A percentile compares a stretch with the other conserved stretches of the same genome.
These are phyloP conservation scores for Lycium barbarum DNA, from an alignment of 257 asterid genomes.

Conservation along the genomic window DNA sequence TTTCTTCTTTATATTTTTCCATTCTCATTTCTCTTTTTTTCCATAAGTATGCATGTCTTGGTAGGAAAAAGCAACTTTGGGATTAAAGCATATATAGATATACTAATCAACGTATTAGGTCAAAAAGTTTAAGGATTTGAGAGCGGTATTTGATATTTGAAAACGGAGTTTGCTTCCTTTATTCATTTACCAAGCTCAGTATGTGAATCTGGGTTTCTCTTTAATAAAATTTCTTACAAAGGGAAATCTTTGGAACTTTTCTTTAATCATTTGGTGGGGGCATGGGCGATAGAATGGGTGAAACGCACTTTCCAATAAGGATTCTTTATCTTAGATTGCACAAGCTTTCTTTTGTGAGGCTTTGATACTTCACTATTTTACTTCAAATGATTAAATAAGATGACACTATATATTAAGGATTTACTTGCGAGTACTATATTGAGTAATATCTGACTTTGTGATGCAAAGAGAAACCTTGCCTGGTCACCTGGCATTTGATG, in stretches of 20 bases:
- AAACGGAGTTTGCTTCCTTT: not conserved
- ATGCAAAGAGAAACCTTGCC: not conserved
- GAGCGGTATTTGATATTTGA: slow-evolving; percentile 22
- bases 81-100: not conserved
- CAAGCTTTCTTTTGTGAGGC: not conserved
- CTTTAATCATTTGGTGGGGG: not conserved
- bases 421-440: not conserved
- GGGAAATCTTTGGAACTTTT: slow-evolving; percentile 9
- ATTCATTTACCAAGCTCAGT: not conserved
- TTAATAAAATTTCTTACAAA: not conserved
- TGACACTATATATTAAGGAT: not conserved
- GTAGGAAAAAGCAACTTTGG: not conserved
- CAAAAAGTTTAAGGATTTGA: not conserved
- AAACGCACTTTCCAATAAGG: not conserved
- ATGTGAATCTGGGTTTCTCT: not conserved
- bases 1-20: not conserved
- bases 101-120: slow-evolving; percentile 1
- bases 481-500: not conserved
- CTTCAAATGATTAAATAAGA: not conserved
- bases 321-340: not conserved
- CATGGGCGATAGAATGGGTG: not conserved
- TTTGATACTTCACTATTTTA: not conserved
- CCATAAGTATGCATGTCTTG: not conserved
- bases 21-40: not conserved
- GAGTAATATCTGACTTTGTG: not conserved